Evolutionary conservation across 306 rosid species (phyloP).

Genomic region (Castanea sativa): DNA sequence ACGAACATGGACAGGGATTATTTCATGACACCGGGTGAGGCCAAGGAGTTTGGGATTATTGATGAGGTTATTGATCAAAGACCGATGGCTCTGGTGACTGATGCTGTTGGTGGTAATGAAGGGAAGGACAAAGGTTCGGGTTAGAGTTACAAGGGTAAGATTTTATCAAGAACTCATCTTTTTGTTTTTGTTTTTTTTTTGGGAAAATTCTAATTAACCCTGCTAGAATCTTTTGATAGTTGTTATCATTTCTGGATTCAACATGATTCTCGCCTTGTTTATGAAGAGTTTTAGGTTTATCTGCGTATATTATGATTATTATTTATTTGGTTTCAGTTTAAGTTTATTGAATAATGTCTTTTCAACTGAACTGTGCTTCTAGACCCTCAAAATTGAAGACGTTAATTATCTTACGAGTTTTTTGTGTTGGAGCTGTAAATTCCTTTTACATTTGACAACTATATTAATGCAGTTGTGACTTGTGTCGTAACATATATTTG

Average conservation of each 20-base stretch:
- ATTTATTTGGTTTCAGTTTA: slow-evolving; percentile 3
- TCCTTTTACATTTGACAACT: not conserved
- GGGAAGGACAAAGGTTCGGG: slow-evolving; percentile 59
- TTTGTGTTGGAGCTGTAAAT: not conserved
- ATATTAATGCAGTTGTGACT: not conserved
- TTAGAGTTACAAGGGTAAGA: slow-evolving; percentile 45
- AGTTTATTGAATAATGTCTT: not conserved
- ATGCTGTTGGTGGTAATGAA: slow-evolving; percentile 60
- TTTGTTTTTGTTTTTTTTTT: not conserved
- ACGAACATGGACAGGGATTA: slow-evolving; percentile 88
- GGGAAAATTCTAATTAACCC: slow-evolving; percentile 21
- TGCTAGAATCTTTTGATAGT: not conserved
- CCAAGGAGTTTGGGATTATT: slow-evolving; percentile 83
- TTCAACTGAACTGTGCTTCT: not conserved
- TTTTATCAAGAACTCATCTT: slow-evolving; percentile 14
- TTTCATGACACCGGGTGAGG: slow-evolving; percentile 86
- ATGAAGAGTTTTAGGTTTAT: not conserved
- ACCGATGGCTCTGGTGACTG: slow-evolving; percentile 80
- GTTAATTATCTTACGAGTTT: not conserved
- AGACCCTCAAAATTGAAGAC: not conserved
- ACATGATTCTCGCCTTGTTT: slow-evolving; percentile 6
- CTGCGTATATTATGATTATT: not conserved
- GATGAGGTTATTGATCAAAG: slow-evolving; percentile 95
- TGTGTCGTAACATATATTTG: not conserved
- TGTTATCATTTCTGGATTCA: not conserved